Evolutionary conservation across 345 rosid genomes (phyloP).

Genomic region (Capsella bursapastoris): DNA sequence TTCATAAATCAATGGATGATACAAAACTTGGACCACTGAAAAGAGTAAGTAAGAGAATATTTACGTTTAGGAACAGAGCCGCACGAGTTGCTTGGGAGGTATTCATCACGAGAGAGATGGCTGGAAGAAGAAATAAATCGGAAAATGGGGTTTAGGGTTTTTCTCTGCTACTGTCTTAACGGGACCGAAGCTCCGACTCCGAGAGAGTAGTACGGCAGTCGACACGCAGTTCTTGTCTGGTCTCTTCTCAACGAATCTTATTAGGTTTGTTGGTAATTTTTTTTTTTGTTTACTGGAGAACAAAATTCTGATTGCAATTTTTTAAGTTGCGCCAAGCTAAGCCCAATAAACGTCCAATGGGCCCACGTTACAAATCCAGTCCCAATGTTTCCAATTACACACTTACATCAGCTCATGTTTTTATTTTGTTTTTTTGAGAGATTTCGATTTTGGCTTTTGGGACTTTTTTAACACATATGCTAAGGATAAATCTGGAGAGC

Average conservation of each 20-base stretch:
- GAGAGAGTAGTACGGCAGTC: slow-evolving; percentile 33
- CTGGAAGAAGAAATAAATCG: not conserved
- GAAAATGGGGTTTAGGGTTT: slow-evolving; percentile 28
- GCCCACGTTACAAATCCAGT: not conserved
- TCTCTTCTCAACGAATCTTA: slow-evolving; percentile 12
- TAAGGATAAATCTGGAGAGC: not conserved
- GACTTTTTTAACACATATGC: not conserved
- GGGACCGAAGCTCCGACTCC: slow-evolving; percentile 37
- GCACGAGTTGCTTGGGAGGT: slow-evolving; percentile 44
- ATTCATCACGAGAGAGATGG: slow-evolving; percentile 35
- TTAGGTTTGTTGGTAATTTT: slow-evolving; percentile 27
- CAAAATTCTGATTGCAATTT: not conserved
- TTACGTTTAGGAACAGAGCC: slow-evolving; percentile 41
- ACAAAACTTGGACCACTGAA: slow-evolving; percentile 2
- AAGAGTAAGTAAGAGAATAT: slow-evolving; percentile 15
- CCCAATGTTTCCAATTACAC: not conserved
- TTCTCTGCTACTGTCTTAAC: slow-evolving; percentile 21
- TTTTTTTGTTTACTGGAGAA: not conserved
- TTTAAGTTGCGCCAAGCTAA: not conserved
- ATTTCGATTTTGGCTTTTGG: not conserved
- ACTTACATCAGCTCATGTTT: not conserved
- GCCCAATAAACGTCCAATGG: slow-evolving; percentile 23
- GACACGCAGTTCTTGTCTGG: slow-evolving; percentile 22
- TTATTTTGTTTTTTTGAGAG: not conserved
- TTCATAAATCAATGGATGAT: slow-evolving; percentile 11